phyloP scores from a whole-genome alignment of 2,329 filamentous ascomycete species.

The Cyphellophora attinorum region DNA sequence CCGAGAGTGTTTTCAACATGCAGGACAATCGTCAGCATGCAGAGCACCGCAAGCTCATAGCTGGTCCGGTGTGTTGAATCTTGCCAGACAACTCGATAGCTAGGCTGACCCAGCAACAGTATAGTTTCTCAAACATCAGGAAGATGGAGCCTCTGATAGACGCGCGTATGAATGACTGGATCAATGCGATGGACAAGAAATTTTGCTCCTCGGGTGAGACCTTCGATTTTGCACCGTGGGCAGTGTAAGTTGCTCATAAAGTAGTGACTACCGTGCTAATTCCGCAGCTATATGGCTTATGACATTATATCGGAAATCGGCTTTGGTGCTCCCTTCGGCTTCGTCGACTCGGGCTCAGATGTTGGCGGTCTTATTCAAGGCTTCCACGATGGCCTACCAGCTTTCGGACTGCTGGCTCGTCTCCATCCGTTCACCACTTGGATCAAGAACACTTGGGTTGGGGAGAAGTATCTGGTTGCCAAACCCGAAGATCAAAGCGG shows the following conservation, averaged over 20 bases:
- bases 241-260: conserved; percentile 32
- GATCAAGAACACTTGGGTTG: conserved; percentile 44
- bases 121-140: conserved; percentile 48
- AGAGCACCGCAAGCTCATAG: conserved; percentile 44
- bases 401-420: conserved; percentile 43
- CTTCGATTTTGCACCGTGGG: conserved; percentile 49
- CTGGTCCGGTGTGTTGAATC: conserved; percentile 23
- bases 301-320: conserved; percentile 49
- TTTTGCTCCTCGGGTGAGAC: conserved; percentile 36
- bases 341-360: conserved; percentile 43
- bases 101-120: conserved; percentile 20
- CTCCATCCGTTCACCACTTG: conserved; percentile 46
- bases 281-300: conserved; percentile 39
- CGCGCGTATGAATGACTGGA: conserved; percentile 40
- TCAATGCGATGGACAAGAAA: conserved; percentile 33
- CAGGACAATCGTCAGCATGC: conserved; percentile 43
- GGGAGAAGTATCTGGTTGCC: conserved; percentile 43
- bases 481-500: conserved; percentile 44
- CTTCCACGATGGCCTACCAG: conserved; percentile 43
- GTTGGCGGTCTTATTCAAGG: conserved; percentile 45
- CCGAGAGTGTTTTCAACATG: conserved; percentile 50
- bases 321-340: conserved; percentile 48
- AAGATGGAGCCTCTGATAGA: conserved; percentile 51
- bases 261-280: not conserved
- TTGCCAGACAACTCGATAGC: too few species aligned